Percentiles rank a stretch among this genome's conserved stretches.
Evolutionary conservation across 2,329 filamentous ascomycete species (phyloP).

Genomic region (Monilinia fructicola): DNA sequence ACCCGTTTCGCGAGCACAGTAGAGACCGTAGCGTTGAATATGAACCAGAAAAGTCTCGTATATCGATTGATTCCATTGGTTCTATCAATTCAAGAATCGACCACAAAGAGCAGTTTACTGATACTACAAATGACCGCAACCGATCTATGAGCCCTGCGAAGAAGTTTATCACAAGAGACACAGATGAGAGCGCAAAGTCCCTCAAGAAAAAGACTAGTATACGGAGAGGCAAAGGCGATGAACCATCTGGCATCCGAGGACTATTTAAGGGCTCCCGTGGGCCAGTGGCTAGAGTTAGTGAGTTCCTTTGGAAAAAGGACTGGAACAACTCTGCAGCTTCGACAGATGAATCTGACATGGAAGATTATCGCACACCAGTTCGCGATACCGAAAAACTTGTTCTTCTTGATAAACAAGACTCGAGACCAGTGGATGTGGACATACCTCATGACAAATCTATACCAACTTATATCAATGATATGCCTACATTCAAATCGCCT

Average conservation of each 20-base stretch:
- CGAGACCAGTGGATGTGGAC: conserved; percentile 13
- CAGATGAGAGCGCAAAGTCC: conserved; percentile 51
- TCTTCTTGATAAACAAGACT: conserved; percentile 27
- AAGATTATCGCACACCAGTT: conserved; percentile 44
- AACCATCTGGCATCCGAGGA: conserved; percentile 61
- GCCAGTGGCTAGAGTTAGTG: conserved; percentile 61
- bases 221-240: conserved; percentile 46
- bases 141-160: conserved; percentile 44
- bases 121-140: conserved; percentile 26
- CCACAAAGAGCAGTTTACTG: conserved; percentile 35
- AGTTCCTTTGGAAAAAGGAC: conserved; percentile 60
- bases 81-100: conserved; percentile 16
- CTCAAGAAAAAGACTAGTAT: conserved; percentile 52
- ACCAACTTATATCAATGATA: conserved; percentile 32
- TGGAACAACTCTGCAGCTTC: conserved; percentile 46
- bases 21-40: conserved; percentile 54
- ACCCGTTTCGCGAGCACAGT: conserved; percentile 38
- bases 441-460: conserved; percentile 27
- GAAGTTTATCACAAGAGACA: conserved; percentile 42
- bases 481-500: conserved; percentile 53
- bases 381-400: conserved; percentile 43
- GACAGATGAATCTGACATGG: conserved; percentile 50
- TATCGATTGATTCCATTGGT: conserved; percentile 22
- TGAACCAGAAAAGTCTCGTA: conserved; percentile 26
- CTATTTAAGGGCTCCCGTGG: conserved; percentile 75